Conservation (phyloP, 2,329 filamentous ascomycete genomes). For the Plectosphaerella cucumerina region DNA sequence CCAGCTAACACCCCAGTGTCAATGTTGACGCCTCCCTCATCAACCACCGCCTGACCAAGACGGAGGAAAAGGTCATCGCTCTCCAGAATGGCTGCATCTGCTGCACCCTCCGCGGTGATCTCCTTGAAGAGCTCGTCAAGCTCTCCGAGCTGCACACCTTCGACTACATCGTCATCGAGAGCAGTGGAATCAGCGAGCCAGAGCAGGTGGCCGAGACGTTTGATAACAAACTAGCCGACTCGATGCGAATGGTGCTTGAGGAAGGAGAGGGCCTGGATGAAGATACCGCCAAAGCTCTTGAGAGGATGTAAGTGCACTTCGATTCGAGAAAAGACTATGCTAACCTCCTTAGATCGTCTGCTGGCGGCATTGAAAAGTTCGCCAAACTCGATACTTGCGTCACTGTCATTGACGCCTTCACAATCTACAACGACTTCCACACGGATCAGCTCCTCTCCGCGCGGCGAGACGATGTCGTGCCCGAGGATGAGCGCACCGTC, state of each 20-base stretch:
- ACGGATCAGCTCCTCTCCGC: slow-evolving; percentile 64
- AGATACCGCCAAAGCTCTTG: slow-evolving; percentile 28
- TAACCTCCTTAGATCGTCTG: slow-evolving; percentile 31
- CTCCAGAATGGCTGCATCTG: slow-evolving; percentile 74
- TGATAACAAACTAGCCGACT: slow-evolving; percentile 49
- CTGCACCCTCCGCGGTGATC: slow-evolving; percentile 67
- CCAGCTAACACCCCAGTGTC: slow-evolving; percentile 31
- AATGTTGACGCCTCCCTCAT: slow-evolving; percentile 64
- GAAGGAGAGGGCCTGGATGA: slow-evolving; percentile 25
- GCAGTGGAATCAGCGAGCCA: slow-evolving; percentile 67
- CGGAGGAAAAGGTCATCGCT: slow-evolving; percentile 61
- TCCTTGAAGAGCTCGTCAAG: slow-evolving; percentile 65
- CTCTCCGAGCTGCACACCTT: slow-evolving; percentile 59
- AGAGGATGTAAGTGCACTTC: slow-evolving; percentile 24
- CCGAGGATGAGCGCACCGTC: slow-evolving; percentile 69
- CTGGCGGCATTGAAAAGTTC: slow-evolving; percentile 62
- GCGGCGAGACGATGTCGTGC: slow-evolving; percentile 55
- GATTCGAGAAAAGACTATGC: background rate
- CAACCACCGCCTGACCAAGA: slow-evolving; percentile 52
- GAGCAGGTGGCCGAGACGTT: slow-evolving; percentile 74
- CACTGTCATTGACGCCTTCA: slow-evolving; percentile 70
- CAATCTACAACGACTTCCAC: slow-evolving; percentile 67
- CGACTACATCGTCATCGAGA: slow-evolving; percentile 70
- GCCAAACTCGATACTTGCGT: slow-evolving; percentile 67
- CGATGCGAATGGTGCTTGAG: slow-evolving; percentile 32